phyloP scores from a whole-genome alignment of 768 basidiomycete species.

The Pleurotus salmoneostramineus region DNA sequence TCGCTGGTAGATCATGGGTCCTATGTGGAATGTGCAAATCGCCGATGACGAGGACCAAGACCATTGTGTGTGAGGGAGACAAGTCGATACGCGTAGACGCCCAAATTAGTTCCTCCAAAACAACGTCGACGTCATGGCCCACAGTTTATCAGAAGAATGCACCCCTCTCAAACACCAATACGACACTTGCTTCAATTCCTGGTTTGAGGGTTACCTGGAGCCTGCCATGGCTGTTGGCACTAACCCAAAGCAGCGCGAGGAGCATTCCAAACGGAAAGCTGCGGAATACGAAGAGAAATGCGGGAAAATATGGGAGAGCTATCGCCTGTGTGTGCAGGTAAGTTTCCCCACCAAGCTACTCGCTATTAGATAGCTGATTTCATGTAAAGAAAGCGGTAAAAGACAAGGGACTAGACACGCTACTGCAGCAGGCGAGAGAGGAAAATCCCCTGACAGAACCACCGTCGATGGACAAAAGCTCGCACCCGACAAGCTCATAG shows the following conservation, averaged over 20 bases:
- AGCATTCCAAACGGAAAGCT: conserved; percentile 73
- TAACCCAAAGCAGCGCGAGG: conserved; percentile 41
- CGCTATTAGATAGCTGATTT: not conserved
- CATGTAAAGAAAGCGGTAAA: conserved; percentile 66
- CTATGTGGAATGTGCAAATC: conserved; percentile 96
- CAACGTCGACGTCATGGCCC: conserved; percentile 47
- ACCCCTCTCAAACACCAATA: conserved; percentile 88
- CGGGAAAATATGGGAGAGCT: conserved; percentile 77
- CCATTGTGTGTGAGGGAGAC: conserved; percentile 43
- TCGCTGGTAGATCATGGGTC: conserved; percentile 84
- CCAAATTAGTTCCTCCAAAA: not conserved
- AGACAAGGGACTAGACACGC: conserved; percentile 68
- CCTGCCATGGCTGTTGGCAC: conserved; percentile 54
- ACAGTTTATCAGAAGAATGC: conserved; percentile 80
- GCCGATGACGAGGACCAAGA: conserved; percentile 94
- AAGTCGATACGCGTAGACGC: not conserved
- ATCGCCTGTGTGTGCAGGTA: conserved; percentile 83
- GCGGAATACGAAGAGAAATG: conserved; percentile 86
- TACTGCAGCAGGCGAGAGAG: conserved; percentile 75
- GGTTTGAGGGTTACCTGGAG: conserved; percentile 96
- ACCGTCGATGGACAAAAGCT: conserved; percentile 24
- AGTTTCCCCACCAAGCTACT: conserved; percentile 18
- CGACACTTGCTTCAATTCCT: conserved; percentile 94
- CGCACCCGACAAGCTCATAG: not conserved
- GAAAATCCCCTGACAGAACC: conserved; percentile 75